Evolutionary conservation across 2,329 filamentous ascomycete genomes (phyloP), one percentile per base, ranked within the genome.

Genomic region (Didymella pomorum): DNA sequence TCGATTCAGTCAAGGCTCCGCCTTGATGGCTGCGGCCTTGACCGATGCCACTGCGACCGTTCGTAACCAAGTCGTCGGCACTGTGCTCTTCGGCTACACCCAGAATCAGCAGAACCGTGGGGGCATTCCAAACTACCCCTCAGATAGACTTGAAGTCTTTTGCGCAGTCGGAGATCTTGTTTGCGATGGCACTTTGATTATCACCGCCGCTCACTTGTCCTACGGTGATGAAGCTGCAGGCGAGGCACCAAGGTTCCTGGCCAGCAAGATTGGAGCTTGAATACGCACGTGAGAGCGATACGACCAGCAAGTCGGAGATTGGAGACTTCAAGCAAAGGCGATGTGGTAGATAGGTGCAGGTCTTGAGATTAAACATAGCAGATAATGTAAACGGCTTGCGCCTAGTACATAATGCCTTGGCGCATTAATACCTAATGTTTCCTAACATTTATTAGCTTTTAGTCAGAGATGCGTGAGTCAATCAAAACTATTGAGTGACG

Each of bases 11-110:
- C 78, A 80, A 70, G 77, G 78, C 42, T 69, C 75, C 9, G 78
- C 78, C 18, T 62, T 79, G 33, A 76, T 77, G 12, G 75, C 75
- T 16, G 71, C 68, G 16, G 68, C 76, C 1, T 68, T 79, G 42
- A 63, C 68, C 26, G 63, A 67, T 11, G 68, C 75, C 6, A 64
- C 65, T n/a, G 23, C 63, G 12, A 62, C 63, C 2, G 69, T 77
- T 18, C 71, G 69, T 56, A 55, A 68, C 37, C 69, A 72, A 42
- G 66, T 79, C 56, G 72, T 73, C n/a, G 78, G 77, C 16, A 68
- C 76, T 2, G 76, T 78, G 10, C 67, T 78, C 20, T 79, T 77
- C 46, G 77, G 78, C 14, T 76, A 80, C 65, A 79, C 78, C 7
- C 71, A 71, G 60, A 79, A 79, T 50, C 48, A 54, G 44, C 76